Base-by-base conservation (phyloP, 441 rosid species). In the Eruca vesicaria region DNA sequence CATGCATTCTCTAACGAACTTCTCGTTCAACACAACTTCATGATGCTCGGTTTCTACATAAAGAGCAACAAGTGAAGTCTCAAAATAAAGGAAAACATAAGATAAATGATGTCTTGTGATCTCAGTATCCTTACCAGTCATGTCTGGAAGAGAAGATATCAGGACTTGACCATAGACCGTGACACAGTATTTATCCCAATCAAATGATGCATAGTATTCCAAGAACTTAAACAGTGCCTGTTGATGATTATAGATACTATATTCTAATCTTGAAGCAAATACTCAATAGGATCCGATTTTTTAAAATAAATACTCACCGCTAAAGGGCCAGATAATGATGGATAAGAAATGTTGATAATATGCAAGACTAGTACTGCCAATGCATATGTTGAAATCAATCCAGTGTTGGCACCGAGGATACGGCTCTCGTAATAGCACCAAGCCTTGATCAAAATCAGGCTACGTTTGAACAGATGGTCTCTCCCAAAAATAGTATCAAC, bases 391-490 rank as follows among this genome's bases (percentile, higher is more conserved):
- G 97, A 86, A 28, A 94, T 80, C 84, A 94, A 66, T 74, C 98
- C 98, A 83, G 83, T 82, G 71, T 84, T 86, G 32, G 97, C 90
- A 58, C 98, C 97, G 63, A 94, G 97, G 71, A 87, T 87, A 41
- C 97, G 88, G 82, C 97, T 90, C 83, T 94, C 98, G 36, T 94
- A 92, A 78, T 78, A 94, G 78, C 98, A 94, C 97, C 98, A 94
- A 10, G 97, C 92, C 81, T 94, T 94, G 64, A 90, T 79, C 85
- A 94, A 80, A 74, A 89, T 78, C 58, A 88, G 68, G 80, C 98
- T 90, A 69, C 82, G 86, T 83, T 94, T 94, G 79, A 94, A 85
- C 57, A 94, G 86, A 86, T 94, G 95, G 73, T 84, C 86, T 65
- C 78, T 90, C 68, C 90, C 97, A 52, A 88, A 81, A 61, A 83